Evolutionary conservation across 2,329 filamentous ascomycete genomes (phyloP), one percentile per base, ranked within the genome.

Genomic region (Xylaria sp.): DNA sequence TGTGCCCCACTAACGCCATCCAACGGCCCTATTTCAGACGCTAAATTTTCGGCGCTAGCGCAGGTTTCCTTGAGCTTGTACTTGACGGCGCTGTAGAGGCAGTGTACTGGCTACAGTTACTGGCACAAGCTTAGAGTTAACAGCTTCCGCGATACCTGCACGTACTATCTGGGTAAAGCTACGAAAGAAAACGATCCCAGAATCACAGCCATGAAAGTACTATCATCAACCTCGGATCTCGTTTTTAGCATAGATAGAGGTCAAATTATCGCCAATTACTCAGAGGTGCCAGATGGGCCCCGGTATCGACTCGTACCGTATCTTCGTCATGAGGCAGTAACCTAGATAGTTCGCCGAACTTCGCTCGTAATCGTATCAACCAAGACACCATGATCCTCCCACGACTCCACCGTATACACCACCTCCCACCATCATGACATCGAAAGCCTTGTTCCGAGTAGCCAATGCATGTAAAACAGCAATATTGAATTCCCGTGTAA

Each of bases 341-440:
- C 28, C 28, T 28, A 28, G 28, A 6, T 28, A 15, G 8, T 23
- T 23, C 12, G 8, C n/a, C 34, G 34, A 37, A 37, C 10, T 10
- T 37, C 34, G 10, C 25, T 18, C 15, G 39, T 44, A 32, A 55
- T 41, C 5, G 50, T 32, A n/a, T 18, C 32, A 41, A 61, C 44
- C 32, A 10, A 41, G 18, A 13, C 44, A 32, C 32, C 48, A 65
- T 54, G 63, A 41, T 65, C 25, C 37, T 44, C 48, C n/a, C 37
- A 25, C 44, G 28, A 63, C 46, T 15, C 28, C n/a, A 18, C 37
- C 20, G 15, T 52, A 44, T 32, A 15, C 51, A 34, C 55, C 50
- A 52, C 18, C 44, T 12, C 4, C 62, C 62, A 18, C 46, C 23
- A 48, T 37, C 62, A 69, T 65, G 62, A 65, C 50, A 20, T 44